Evolutionary conservation across 1,139 yeast species (phyloP), one percentile per base, ranked within the genome.

Genomic region (Kluyveromyces sp.): DNA sequence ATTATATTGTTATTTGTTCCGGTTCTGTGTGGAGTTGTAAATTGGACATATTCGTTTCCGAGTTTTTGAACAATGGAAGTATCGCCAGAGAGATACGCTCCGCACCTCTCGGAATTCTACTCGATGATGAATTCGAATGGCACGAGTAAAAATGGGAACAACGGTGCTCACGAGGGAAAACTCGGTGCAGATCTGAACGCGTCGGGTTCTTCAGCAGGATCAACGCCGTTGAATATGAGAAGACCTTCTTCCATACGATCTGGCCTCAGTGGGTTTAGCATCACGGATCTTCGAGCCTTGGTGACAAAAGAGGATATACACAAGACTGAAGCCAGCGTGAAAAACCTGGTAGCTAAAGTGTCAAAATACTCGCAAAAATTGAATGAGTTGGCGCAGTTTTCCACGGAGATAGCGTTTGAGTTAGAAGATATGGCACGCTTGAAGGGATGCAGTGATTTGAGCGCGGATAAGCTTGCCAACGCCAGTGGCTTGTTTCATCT

Each of bases 401-500:
- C 94, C 7, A 81, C 81, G 28, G 81, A 77, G 43, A 78, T 87
- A 60, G 95, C 94, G 0, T 68, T 69, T 6, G 79, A 92, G 1
- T 65, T 86, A 47, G 94, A 85, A 56, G 74, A 73, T 26, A 73
- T 80, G 46, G 85, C 94, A 1, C 73, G 79, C 44, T 74, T 82
- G 45, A 79, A 80, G 57, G 88, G 89, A 30, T 71, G 79, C 28
- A 82, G 77, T 13, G 64, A 66, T 19, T 77, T 50, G 19, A 53
- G 81, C 0, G 74, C 81, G 1, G 83, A 82, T 52, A 87, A 88
- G 3, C 63, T 86, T 15, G 66, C 78, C 52, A 75, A 80, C 39
- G 86, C 92, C 0, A 84, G 88, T 35, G 95, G 95, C 1, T 65
- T 87, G 46, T 92, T 86, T 54, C 81, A 77, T 55, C 70, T 87